A percentile compares a stretch with the other conserved stretches of the same genome.
phyloP scores from a whole-genome alignment of 441 rosid genomes.

The Capsella rubella region DNA sequence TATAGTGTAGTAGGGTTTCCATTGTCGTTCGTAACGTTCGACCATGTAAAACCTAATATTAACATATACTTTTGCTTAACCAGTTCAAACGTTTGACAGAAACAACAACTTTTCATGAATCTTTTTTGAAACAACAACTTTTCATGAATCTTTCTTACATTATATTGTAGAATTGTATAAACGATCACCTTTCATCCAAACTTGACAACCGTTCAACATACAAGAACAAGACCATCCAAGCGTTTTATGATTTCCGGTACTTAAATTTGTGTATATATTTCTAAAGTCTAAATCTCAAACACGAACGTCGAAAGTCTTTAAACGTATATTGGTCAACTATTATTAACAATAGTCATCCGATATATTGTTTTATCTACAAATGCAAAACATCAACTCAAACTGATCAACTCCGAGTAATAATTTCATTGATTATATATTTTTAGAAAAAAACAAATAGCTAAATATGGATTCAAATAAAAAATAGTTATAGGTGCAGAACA shows the following conservation, averaged over 20 bases:
- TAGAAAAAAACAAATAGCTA: not conserved
- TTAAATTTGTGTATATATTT: not conserved
- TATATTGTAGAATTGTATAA: not conserved
- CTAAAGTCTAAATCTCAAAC: not conserved
- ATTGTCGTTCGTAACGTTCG: not conserved
- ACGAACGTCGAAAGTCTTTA: not conserved
- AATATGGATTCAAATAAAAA: not conserved
- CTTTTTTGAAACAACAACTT: not conserved
- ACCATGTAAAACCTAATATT: not conserved
- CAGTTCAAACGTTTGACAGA: slow-evolving; percentile 5
- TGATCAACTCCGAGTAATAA: not conserved
- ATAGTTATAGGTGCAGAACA: not conserved
- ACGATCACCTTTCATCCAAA: not conserved
- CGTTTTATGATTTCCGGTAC: not conserved
- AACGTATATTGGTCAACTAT: not conserved
- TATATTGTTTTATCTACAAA: not conserved
- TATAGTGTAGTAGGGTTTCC: not conserved
- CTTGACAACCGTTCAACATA: not conserved
- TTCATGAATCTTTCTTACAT: not conserved
- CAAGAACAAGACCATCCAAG: not conserved
- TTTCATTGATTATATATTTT: not conserved
- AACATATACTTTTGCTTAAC: not conserved
- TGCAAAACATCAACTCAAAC: not conserved
- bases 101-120: not conserved
- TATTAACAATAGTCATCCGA: not conserved